Evolutionary conservation across 2,329 filamentous ascomycete genomes (phyloP).

Genomic region (Ascochyta clinopodiicola): DNA sequence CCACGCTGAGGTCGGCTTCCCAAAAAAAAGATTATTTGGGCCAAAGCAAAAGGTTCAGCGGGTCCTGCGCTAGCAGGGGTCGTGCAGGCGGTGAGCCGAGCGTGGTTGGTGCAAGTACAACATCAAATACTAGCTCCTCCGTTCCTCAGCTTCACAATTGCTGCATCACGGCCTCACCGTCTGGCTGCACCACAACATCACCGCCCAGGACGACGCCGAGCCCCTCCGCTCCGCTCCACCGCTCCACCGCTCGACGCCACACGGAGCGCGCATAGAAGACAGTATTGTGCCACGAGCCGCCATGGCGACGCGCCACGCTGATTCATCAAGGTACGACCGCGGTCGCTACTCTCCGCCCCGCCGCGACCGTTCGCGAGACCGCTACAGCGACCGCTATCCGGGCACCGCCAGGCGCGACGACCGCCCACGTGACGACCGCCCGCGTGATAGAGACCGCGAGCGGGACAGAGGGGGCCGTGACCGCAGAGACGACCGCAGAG

Average conservation of each 20-base stretch:
- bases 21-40: constrained; percentile 9
- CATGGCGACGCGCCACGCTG: constrained; percentile 68
- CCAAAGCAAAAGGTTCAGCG: constrained; percentile 30
- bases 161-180: too few species aligned
- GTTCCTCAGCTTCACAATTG: too few species aligned
- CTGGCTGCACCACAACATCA: background rate
- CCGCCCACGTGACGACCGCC: constrained; percentile 47
- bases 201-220: background rate
- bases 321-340: constrained; percentile 67
- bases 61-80: constrained; percentile 7
- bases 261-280: background rate
- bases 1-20: constrained; percentile 1
- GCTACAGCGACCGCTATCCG: constrained; percentile 57
- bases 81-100: background rate
- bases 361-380: constrained; percentile 27
- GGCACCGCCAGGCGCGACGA: constrained; percentile 36
- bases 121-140: too few species aligned
- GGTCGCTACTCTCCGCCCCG: constrained; percentile 49
- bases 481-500: constrained; percentile 25
- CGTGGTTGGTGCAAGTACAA: too few species aligned
- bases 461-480: constrained; percentile 14
- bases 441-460: constrained; percentile 57
- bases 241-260: background rate
- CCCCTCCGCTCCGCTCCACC: background rate
- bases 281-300: constrained; percentile 36